These are phyloP conservation scores for Laguncularia racemosa DNA, from an alignment of 345 rosid species.

Conservation along the genomic window DNA sequence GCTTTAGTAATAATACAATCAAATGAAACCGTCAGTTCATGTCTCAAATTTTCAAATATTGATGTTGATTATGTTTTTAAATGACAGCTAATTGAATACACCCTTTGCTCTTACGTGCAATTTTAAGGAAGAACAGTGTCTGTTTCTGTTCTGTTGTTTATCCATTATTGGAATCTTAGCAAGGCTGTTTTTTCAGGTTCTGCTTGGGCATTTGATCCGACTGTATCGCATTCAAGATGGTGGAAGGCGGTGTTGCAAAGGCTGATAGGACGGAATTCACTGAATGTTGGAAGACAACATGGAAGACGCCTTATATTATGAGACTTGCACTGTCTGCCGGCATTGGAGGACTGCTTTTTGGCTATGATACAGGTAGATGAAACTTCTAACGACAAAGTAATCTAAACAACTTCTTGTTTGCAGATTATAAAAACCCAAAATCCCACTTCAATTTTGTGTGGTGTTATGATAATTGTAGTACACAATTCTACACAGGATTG, in stretches of 20 bases:
- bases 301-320: conserved; percentile 77
- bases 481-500: no score
- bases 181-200: background rate
- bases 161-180: background rate
- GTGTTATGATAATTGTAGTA: no score
- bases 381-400: background rate
- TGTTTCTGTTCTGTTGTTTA: no score
- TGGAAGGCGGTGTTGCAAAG: conserved; percentile 56
- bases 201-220: background rate
- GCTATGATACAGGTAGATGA: conserved; percentile 76
- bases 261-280: conserved; percentile 64
- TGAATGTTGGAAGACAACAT: conserved; percentile 64
- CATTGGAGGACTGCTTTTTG: conserved; percentile 89
- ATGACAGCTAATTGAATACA: no score
- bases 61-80: no score
- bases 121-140: no score
- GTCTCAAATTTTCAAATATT: no score
- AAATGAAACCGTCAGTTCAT: no score
- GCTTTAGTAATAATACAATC: no score
- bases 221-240: conserved; percentile 29
- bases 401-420: background rate
- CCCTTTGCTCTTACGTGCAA: no score
- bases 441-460: no score
- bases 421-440: no score
- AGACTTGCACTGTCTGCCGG: conserved; percentile 86